Percentiles rank a stretch among this genome's conserved stretches.
phyloP scores from a whole-genome alignment of 1,284 basidiomycete genomes.

The Pascua guehoae region DNA sequence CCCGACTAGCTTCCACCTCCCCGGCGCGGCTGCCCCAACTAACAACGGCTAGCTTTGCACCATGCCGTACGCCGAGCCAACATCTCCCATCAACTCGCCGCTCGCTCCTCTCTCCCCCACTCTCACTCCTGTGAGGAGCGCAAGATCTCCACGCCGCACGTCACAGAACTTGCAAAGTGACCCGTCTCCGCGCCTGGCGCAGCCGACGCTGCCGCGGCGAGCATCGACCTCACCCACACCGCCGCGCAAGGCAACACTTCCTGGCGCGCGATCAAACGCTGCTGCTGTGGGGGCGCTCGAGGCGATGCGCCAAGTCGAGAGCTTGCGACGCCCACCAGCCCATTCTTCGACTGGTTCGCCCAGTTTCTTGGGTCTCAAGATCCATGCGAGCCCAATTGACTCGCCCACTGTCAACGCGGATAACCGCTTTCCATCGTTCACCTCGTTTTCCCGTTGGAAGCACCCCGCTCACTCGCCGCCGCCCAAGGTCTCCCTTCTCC shows the following conservation, averaged over 20 bases:
- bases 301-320: constrained; percentile 9
- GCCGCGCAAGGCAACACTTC: no score
- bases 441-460: no score
- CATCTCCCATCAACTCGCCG: constrained; percentile 34
- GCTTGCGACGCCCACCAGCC: neutral
- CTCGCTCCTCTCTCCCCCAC: no score
- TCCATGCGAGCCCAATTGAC: neutral
- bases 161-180: no score
- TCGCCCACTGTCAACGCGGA: neutral
- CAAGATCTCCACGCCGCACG: no score
- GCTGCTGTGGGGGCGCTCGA: constrained; percentile 1
- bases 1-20: no score
- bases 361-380: neutral
- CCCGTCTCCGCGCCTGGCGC: no score
- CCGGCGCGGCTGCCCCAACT: no score
- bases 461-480: neutral
- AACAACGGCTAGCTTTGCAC: constrained; percentile 1
- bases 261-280: no score
- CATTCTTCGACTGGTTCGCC: neutral
- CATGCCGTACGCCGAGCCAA: constrained; percentile 48
- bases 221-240: no score
- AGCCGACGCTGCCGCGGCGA: no score
- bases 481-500: constrained; percentile 2
- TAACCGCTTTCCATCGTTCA: neutral
- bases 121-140: no score